Evolutionary conservation across 305 asterid species (phyloP), one percentile per base, ranked within the genome.

Genomic region (Fraxinus sp.): DNA sequence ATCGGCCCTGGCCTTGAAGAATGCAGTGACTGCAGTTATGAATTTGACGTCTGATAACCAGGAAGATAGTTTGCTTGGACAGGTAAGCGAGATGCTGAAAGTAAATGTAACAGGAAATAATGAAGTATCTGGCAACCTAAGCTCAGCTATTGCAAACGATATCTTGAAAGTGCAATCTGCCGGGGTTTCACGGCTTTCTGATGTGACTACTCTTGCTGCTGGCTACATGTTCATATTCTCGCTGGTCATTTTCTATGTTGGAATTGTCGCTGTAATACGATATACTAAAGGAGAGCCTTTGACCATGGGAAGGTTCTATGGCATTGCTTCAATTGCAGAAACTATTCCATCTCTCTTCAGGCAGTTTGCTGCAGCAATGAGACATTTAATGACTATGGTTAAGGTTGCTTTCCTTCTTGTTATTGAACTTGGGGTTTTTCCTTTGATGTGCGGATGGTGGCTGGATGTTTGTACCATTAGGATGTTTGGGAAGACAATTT

Each of bases 371-470:
- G 94, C 97, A 79, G 98, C 99, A 76, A 93, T 94, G 97, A 91
- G 96, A 84, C 99, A 96, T 89, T 83, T 96, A 80, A 93, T 96
- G 99, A 96, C 98, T 84, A 96, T 94, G 99, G 90, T 94, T 71
- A 96, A 94, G 89, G 99, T 96, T 80, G 98, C 98, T 77, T 96
- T 94, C 87, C 98, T 94, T 85, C 90, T 96, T 88, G 99, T 96
- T 30, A 96, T 96, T 86, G 98, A 96, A 83, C 98, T 96, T 52
- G 99, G 99, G 16, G 99, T 94, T 78, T 96, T 94, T 80, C 98
- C 98, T 85, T 85, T 96, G 84, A 92, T 96, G 98, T 96, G 99
- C 55, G 99, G 99, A 11, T 96, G 99, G 99, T 96, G 99, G 98
- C 91, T 96, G 88, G 99, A 96, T 92, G 91, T 96, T 80, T 96